These are phyloP conservation scores for Alternaria sp. DNA, from an alignment of 2,329 filamentous ascomycete species.

Conservation along the genomic window DNA sequence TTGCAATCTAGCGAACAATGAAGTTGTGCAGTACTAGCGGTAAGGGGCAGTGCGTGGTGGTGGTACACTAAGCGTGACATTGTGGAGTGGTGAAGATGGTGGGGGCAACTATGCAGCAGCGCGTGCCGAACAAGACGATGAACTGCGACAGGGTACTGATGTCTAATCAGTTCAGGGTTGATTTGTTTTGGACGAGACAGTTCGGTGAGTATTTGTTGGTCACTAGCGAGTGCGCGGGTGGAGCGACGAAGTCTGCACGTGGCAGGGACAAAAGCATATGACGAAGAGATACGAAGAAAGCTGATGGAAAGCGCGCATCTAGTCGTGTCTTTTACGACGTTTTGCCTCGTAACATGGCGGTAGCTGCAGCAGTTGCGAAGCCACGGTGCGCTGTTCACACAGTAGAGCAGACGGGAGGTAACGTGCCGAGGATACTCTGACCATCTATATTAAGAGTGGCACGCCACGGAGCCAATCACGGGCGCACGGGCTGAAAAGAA, in stretches of 20 bases:
- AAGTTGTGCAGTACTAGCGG: slow-evolving; percentile 5
- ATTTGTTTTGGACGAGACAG: background rate
- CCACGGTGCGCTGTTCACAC: slow-evolving; percentile 12
- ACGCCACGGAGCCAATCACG: slow-evolving; percentile 29
- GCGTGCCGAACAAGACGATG: background rate
- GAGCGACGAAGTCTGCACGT: slow-evolving; percentile 4
- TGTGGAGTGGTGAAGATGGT: background rate
- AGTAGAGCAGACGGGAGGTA: slow-evolving; percentile 21
- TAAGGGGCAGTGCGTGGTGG: background rate
- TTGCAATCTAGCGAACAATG: background rate
- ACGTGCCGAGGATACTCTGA: slow-evolving; percentile 28
- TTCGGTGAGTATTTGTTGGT: slow-evolving; percentile 4
- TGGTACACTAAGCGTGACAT: slow-evolving; percentile 20
- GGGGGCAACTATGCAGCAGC: background rate
- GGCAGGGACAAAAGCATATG: slow-evolving; percentile 9
- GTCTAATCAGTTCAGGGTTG: slow-evolving; percentile 4
- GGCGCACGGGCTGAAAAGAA: slow-evolving; percentile 20
- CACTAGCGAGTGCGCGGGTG: slow-evolving; percentile 6
- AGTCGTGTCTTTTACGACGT: background rate
- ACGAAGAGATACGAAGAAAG: slow-evolving; percentile 19
- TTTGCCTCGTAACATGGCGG: background rate
- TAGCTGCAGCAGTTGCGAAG: slow-evolving; percentile 1
- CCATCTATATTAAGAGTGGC: slow-evolving; percentile 39
- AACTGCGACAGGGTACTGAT: slow-evolving; percentile 3
- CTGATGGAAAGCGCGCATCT: slow-evolving; percentile 12